Conservation (phyloP, 768 basidiomycete species). For the Lactarius hengduanensis region DNA sequence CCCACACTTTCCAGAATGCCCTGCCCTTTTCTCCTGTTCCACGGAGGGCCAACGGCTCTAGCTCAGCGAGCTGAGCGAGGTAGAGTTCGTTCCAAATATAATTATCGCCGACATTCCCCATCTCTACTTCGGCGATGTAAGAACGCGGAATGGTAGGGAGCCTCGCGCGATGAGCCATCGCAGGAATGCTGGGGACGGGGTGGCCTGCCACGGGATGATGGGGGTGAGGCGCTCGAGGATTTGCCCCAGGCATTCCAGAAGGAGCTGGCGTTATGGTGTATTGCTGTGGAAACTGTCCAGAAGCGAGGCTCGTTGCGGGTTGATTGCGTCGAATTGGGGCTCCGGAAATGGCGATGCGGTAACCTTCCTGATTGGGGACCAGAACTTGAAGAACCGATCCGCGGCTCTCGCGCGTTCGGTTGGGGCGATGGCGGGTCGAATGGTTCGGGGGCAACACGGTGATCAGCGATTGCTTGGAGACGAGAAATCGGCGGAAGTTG, state of each 20-base stretch:
- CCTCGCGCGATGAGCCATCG: background rate
- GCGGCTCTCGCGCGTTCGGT: background rate
- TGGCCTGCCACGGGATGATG: background rate
- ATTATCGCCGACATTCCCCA: background rate
- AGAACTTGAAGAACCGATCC: background rate
- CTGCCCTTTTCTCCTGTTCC: background rate
- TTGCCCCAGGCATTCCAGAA: background rate
- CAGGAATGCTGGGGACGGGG: background rate
- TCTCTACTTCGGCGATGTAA: background rate
- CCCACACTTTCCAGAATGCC: conserved; percentile 8
- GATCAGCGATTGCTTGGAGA: background rate
- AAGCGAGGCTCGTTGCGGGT: background rate
- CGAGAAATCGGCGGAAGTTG: conserved; percentile 6
- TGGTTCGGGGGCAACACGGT: background rate
- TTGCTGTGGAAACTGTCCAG: background rate
- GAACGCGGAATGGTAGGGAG: background rate
- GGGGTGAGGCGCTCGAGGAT: background rate
- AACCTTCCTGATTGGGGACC: background rate
- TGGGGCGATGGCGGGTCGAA: background rate
- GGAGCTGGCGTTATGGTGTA: background rate
- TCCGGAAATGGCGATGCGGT: background rate
- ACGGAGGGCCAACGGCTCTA: background rate
- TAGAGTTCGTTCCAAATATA: background rate
- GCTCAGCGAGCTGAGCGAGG: background rate
- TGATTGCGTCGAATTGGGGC: background rate